Conservation (phyloP, 257 asterid species). For the Forsythia suspensa region DNA sequence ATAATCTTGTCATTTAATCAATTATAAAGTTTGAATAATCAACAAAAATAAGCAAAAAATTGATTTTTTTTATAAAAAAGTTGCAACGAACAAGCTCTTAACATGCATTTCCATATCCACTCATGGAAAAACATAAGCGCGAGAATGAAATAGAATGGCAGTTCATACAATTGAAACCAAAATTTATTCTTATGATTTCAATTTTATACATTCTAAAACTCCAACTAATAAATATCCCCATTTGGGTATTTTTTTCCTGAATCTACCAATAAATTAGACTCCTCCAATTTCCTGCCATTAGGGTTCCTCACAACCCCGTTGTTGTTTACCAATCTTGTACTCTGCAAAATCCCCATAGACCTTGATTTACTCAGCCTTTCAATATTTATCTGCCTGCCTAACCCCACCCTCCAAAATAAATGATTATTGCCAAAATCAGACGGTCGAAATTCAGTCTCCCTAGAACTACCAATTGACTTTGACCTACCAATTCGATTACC, state of each 20-base stretch:
- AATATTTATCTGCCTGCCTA: conserved; percentile 46
- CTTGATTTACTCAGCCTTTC: conserved; percentile 66
- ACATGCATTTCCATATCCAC: too few relatives aligned
- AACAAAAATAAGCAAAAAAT: too few relatives aligned
- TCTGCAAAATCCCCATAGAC: conserved; percentile 61
- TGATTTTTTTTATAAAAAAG: too few relatives aligned
- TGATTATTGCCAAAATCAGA: conserved; percentile 26
- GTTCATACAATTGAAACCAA: background rate
- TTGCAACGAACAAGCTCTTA: too few relatives aligned
- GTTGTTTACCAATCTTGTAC: conserved; percentile 33
- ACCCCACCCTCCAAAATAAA: conserved; percentile 35
- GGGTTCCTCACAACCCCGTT: conserved; percentile 22
- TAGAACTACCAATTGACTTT: conserved; percentile 61
- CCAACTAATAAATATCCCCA: background rate
- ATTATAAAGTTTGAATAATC: too few relatives aligned
- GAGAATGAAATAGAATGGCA: too few relatives aligned
- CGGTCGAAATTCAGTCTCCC: conserved; percentile 46
- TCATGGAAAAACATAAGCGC: too few relatives aligned
- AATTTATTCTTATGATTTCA: background rate
- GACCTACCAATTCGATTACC: conserved; percentile 47
- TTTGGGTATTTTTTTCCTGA: conserved; percentile 17
- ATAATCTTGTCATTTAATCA: too few relatives aligned
- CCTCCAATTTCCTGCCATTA: conserved; percentile 40
- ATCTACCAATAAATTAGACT: conserved; percentile 47
- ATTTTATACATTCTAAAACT: background rate